A percentile compares a stretch with the other conserved stretches of the same genome.
These are phyloP conservation scores for Pseudocercospora cruenta DNA, from an alignment of 2,329 filamentous ascomycete species.

Conservation along the genomic window DNA sequence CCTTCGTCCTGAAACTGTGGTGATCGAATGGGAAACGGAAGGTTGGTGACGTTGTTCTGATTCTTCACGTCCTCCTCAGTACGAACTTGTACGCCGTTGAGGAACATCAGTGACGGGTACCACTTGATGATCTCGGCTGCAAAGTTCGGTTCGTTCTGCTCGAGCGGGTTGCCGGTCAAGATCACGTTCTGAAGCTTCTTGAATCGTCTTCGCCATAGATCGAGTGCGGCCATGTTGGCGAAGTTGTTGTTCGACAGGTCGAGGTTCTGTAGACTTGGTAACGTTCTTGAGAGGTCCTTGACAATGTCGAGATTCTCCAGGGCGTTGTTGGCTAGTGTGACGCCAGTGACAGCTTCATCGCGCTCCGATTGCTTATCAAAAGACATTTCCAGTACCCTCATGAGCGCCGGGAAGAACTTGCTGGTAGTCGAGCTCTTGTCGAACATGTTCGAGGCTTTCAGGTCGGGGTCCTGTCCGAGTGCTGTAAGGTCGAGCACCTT, in stretches of 20 bases:
- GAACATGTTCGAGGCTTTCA: conserved; percentile 77
- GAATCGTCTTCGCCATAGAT: conserved; percentile 79
- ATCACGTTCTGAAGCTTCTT: conserved; percentile 78
- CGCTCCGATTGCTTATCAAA: conserved; percentile 75
- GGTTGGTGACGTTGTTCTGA: conserved; percentile 56
- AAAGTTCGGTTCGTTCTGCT: conserved; percentile 54
- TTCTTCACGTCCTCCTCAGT: conserved; percentile 70
- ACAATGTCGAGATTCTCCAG: conserved; percentile 74
- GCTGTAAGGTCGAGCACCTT: conserved; percentile 85
- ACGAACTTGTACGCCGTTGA: conserved; percentile 76
- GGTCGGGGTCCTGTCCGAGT: conserved; percentile 71
- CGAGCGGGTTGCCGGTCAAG: conserved; percentile 74
- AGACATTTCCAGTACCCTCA: conserved; percentile 78
- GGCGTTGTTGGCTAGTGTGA: conserved; percentile 80
- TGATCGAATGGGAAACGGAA: conserved; percentile 63
- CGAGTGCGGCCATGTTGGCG: conserved; percentile 66
- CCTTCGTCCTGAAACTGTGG: conserved; percentile 75
- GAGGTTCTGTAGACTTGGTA: conserved; percentile 84
- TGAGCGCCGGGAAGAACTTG: conserved; percentile 90
- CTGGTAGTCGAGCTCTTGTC: conserved; percentile 69
- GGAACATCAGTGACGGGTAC: conserved; percentile 77
- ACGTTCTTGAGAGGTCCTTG: conserved; percentile 73
- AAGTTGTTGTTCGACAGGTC: conserved; percentile 87
- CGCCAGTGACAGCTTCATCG: conserved; percentile 76
- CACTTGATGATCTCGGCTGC: conserved; percentile 72